phyloP scores from a whole-genome alignment of 2,329 filamentous ascomycete species.

The Thielaviopsis musarum region DNA sequence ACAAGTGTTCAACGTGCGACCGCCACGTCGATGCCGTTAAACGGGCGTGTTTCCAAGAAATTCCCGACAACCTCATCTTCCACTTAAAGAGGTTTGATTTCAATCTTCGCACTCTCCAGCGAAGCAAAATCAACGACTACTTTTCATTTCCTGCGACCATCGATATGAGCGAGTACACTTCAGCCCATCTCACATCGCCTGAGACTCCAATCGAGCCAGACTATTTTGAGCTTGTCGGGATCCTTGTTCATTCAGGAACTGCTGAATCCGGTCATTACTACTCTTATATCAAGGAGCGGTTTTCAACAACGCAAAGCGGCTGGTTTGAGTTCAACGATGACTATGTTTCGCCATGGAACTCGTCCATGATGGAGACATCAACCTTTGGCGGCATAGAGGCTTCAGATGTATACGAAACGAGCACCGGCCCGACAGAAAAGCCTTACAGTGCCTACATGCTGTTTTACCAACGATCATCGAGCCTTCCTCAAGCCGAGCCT shows the following conservation, averaged over 20 bases:
- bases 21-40: constrained; percentile 87
- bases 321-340: constrained; percentile 97
- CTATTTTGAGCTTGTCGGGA: constrained; percentile 81
- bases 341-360: constrained; percentile 61
- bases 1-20: constrained; percentile 85
- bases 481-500: constrained; percentile 32
- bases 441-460: constrained; percentile 90
- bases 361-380: constrained; percentile 50
- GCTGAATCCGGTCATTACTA: constrained; percentile 96
- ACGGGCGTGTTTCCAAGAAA: constrained; percentile 77
- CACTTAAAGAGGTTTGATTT: constrained; percentile 83
- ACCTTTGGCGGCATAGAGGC: constrained; percentile 65
- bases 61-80: constrained; percentile 88
- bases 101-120: constrained; percentile 56
- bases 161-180: constrained; percentile 77
- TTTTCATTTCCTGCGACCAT: constrained; percentile 76
- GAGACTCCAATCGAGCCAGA: constrained; percentile 43
- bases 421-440: constrained; percentile 42
- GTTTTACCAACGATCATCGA: constrained; percentile 74
- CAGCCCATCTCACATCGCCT: constrained; percentile 61
- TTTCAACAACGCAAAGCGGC: constrained; percentile 29
- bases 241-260: constrained; percentile 83
- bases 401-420: constrained; percentile 28
- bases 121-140: constrained; percentile 88
- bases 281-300: constrained; percentile 76